Conservation (phyloP, 2,329 filamentous ascomycete species). For the Alternaria longipes region DNA sequence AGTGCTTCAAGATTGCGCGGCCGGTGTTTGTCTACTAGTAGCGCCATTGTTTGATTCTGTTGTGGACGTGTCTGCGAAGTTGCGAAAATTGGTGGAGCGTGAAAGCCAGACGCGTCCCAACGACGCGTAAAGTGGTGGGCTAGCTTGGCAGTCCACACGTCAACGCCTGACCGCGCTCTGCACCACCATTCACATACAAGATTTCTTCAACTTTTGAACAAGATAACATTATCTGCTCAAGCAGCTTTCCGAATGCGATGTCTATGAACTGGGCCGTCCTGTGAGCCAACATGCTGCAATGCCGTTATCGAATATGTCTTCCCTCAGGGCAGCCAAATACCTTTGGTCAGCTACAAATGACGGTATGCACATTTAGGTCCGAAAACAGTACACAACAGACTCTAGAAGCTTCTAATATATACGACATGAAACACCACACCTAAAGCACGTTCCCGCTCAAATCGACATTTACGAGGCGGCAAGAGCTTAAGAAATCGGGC, state of each 20-base stretch:
- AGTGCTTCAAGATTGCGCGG: constrained; percentile 79
- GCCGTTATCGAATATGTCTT: not conserved
- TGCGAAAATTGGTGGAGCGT: constrained; percentile 20
- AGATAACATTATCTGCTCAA: not conserved
- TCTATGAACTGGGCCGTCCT: not conserved
- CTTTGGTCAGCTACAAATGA: not conserved
- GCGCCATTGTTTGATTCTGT: constrained; percentile 61
- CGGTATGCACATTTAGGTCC: not conserved
- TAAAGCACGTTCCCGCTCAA: accelerated
- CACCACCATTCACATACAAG: not conserved
- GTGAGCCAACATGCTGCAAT: not conserved
- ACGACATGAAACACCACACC: not conserved
- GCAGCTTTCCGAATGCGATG: not conserved
- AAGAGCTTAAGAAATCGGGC: not conserved
- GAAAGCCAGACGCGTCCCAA: constrained; percentile 33
- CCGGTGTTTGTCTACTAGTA: constrained; percentile 71
- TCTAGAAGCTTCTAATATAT: accelerated
- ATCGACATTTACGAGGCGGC: not conserved
- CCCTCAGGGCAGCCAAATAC: too few relatives aligned
- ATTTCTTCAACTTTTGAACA: not conserved
- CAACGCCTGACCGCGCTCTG: constrained; percentile 5
- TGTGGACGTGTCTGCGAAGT: constrained; percentile 7
- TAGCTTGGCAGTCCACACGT: constrained; percentile 28
- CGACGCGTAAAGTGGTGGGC: constrained; percentile 42
- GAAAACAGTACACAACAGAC: not conserved